Evolutionary conservation across 2,329 filamentous ascomycete species (phyloP).

Genomic region (Emergomyces pasteurianus): DNA sequence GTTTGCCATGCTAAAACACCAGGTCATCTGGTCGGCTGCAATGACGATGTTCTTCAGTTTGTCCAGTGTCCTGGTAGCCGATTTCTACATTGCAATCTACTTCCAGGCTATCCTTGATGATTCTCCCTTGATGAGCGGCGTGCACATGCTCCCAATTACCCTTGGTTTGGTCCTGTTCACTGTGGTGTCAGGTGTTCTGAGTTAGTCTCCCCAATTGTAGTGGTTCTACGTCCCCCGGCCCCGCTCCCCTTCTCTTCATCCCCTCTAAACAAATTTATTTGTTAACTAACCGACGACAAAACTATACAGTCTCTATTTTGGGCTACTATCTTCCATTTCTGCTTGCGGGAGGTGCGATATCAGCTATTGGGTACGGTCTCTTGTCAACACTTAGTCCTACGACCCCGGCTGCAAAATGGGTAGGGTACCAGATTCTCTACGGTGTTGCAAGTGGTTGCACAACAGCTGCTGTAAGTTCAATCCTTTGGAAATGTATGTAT

Average conservation of each 20-base stretch:
- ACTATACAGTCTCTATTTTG: conserved; percentile 14
- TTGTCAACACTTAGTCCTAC: conserved; percentile 18
- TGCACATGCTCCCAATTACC: conserved; percentile 27
- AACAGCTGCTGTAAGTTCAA: conserved; percentile 8
- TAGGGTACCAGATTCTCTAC: conserved; percentile 21
- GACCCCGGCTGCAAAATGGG: conserved; percentile 15
- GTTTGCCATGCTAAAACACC: conserved; percentile 19
- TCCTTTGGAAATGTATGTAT: background rate
- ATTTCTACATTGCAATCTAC: conserved; percentile 28
- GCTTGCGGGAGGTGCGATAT: conserved; percentile 17
- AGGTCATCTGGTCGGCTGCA: conserved; percentile 20
- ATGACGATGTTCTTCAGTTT: conserved; percentile 16
- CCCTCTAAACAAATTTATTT: background rate
- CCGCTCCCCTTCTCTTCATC: too few species aligned
- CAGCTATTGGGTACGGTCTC: conserved; percentile 22
- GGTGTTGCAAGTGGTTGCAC: conserved; percentile 12
- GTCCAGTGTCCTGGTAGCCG: conserved; percentile 16
- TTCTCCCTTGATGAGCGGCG: conserved; percentile 27
- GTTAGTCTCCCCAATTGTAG: background rate
- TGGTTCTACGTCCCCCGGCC: background rate
- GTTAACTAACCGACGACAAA: background rate
- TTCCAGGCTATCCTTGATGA: conserved; percentile 30
- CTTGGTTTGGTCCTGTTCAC: conserved; percentile 13
- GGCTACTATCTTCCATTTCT: conserved; percentile 26
- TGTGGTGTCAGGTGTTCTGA: conserved; percentile 10